Evolutionary conservation across 176 grass and related monocot genomes (phyloP), one percentile per base, ranked within the genome.

Genomic region (Phoenix roebelenii): DNA sequence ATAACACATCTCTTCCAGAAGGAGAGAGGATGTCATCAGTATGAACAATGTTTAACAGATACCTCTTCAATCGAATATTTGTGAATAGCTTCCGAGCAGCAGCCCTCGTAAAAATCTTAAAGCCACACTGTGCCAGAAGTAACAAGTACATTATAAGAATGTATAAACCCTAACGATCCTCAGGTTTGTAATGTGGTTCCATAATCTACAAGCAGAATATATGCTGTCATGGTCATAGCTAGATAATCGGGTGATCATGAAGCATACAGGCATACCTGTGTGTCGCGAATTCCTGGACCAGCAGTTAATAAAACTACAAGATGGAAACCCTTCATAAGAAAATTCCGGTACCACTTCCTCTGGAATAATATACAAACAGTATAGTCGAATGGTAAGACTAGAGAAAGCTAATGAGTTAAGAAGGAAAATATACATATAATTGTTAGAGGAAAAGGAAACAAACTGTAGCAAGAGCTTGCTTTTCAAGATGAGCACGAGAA

Each of bases 271-370:
- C 16, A 60, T 81, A 98, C 87, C 81, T 98, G 93, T 67, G 93
- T 98, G 69, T 98, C 93, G 61, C 73, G 75, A 68, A 92, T 88
- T 60, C 93, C 87, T 57, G 82, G 76, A 71, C 93, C 93, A 51
- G 93, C 87, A 66, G 93, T 80, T 54, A 98, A 72, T 70, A 98
- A 63, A 63, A 98, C 93, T 51, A 98, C 84, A 29, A 91, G 63
- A 79, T 98, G 93, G 76, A 98, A 98, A 65, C 93, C 93, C 81
- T 92, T 98, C 93, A 98, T 98, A 51, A 92, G 81, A 80, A 98
- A 77, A 61, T 98, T 98, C 1, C 93, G 74, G 35, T 98, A 88
- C 93, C 93, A 98, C 73, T 98, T 98, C 70, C 93, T 92, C 93
- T 98, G 79, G 49, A 80, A 59, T 44, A 3, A 44, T 39, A 12